A percentile compares a stretch with the other conserved stretches of the same genome.
These are phyloP conservation scores for Lagenaria siceraria DNA, from an alignment of 306 rosid species.

Conservation along the genomic window DNA sequence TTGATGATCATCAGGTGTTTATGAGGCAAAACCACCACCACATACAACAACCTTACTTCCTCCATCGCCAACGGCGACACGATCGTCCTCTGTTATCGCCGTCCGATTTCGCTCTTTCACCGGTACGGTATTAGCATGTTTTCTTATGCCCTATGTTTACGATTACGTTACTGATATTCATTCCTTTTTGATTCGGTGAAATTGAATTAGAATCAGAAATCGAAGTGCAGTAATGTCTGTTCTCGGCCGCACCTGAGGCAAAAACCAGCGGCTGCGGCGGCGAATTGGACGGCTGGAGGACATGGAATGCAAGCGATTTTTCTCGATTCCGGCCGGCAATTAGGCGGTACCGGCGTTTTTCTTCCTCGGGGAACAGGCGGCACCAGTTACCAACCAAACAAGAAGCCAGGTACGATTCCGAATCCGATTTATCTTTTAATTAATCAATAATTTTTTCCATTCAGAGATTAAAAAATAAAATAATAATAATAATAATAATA, in stretches of 20 bases:
- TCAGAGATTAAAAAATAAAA: background rate
- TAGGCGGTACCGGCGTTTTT: slow-evolving; percentile 77
- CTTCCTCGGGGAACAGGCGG: slow-evolving; percentile 53
- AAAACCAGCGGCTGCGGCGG: slow-evolving; percentile 9
- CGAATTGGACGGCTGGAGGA: slow-evolving; percentile 31
- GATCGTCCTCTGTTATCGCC: slow-evolving; percentile 5
- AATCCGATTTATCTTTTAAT: background rate
- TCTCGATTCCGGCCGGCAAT: slow-evolving; percentile 34
- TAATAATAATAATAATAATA: background rate
- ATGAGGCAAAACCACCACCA: slow-evolving; percentile 9
- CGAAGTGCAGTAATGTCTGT: slow-evolving; percentile 15
- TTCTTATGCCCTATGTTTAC: background rate
- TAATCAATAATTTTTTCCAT: background rate
- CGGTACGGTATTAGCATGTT: background rate
- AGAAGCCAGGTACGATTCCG: slow-evolving; percentile 42
- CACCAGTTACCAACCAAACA: slow-evolving; percentile 22
- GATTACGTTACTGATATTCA: background rate
- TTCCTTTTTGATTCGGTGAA: background rate
- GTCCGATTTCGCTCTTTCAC: slow-evolving; percentile 12
- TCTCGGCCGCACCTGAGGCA: slow-evolving; percentile 18
- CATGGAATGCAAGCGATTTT: slow-evolving; percentile 73
- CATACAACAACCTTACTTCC: background rate
- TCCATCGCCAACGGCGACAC: background rate
- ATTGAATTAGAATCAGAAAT: slow-evolving; percentile 12
- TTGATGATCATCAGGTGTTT: background rate